Percentiles rank a stretch among this genome's conserved stretches.
These are phyloP conservation scores for Andrographis paniculata DNA, from an alignment of 305 asterid species.

Conservation along the genomic window DNA sequence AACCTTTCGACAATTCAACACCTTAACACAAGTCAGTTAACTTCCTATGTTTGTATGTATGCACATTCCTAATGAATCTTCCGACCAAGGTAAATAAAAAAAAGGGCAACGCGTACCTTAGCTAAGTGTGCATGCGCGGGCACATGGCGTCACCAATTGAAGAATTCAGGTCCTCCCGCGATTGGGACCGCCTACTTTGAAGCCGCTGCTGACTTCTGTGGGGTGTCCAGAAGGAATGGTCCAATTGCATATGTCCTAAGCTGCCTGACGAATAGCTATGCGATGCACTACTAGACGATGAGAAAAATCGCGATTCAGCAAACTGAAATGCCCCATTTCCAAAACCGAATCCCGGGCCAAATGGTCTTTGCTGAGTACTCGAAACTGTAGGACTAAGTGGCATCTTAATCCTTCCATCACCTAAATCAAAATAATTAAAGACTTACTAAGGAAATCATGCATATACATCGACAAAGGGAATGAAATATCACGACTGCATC, in stretches of 20 bases:
- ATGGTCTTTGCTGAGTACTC: constrained; percentile 43
- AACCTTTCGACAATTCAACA: too few species aligned
- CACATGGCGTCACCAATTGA: constrained; percentile 46
- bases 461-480: too few species aligned
- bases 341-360: constrained; percentile 35
- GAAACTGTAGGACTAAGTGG: constrained; percentile 79
- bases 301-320: constrained; percentile 30
- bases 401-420: constrained; percentile 72
- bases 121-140: constrained; percentile 40
- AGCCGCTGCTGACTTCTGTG: constrained; percentile 62
- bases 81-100: too few species aligned
- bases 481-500: too few species aligned
- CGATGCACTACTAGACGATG: constrained; percentile 44
- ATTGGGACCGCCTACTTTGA: constrained; percentile 72
- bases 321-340: constrained; percentile 30
- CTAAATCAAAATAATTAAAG: constrained; percentile 27
- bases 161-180: constrained; percentile 61
- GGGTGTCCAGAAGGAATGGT: constrained; percentile 46
- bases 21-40: too few species aligned
- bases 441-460: neutral
- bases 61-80: too few species aligned
- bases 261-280: constrained; percentile 65
- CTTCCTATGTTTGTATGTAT: too few species aligned
- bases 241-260: constrained; percentile 64
- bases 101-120: too few species aligned